Evolutionary conservation across 345 rosid genomes (phyloP).

Genomic region (Erucastrum elatum): DNA sequence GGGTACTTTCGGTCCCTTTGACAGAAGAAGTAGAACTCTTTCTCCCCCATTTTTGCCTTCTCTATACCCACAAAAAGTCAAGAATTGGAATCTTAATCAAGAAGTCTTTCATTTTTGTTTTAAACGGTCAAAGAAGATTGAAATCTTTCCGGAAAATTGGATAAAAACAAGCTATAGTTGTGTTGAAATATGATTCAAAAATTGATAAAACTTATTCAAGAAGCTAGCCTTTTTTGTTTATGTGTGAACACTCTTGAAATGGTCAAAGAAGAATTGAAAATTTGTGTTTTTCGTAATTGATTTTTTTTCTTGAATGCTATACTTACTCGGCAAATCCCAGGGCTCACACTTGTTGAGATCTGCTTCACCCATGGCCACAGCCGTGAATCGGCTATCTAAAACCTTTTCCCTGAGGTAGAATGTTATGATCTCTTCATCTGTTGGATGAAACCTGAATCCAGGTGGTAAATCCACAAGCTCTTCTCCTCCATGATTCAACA

Average conservation of each 20-base stretch:
- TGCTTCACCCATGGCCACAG: conserved; percentile 77
- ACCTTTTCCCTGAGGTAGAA: conserved; percentile 73
- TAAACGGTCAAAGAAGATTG: conserved; percentile 15
- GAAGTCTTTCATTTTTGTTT: conserved; percentile 2
- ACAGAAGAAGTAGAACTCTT: conserved; percentile 91
- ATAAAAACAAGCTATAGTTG: neutral
- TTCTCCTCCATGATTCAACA: conserved; percentile 49
- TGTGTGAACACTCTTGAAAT: conserved; percentile 26
- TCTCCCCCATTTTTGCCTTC: conserved; percentile 96
- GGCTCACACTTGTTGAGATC: conserved; percentile 97
- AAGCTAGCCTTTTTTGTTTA: conserved; percentile 21
- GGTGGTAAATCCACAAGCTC: conserved; percentile 76
- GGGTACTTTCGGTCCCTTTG: conserved; percentile 91
- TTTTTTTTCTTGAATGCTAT: neutral
- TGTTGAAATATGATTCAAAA: conserved; percentile 13
- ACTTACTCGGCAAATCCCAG: conserved; percentile 90
- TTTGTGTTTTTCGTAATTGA: neutral
- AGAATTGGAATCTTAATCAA: conserved; percentile 20
- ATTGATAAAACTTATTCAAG: conserved; percentile 20
- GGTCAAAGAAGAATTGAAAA: conserved; percentile 19
- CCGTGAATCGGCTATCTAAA: conserved; percentile 56
- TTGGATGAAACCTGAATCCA: conserved; percentile 94
- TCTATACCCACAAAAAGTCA: conserved; percentile 38
- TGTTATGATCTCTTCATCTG: conserved; percentile 84
- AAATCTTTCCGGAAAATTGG: neutral